Conservation (phyloP, 75 land plant genomes). For the Pinus taeda region DNA sequence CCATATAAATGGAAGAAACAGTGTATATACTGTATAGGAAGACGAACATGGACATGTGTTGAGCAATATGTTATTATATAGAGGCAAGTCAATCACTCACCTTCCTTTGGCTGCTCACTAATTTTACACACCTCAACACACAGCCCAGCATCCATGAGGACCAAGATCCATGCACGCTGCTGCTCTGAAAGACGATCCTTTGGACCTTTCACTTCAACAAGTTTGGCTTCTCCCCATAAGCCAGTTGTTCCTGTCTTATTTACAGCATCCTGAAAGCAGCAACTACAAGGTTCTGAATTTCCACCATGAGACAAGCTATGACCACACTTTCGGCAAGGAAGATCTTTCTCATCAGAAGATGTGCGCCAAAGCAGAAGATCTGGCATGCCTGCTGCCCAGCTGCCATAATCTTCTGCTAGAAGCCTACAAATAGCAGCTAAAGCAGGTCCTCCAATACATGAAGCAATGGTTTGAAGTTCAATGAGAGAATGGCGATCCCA, state of each 20-base stretch:
- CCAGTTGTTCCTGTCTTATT: not conserved
- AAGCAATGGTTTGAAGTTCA: slow-evolving; percentile 68
- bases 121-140: slow-evolving; percentile 79
- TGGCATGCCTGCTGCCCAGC: slow-evolving; percentile 91
- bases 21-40: not conserved
- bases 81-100: not conserved
- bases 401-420: slow-evolving; percentile 74
- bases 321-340: not conserved
- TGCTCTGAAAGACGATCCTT: slow-evolving; percentile 89
- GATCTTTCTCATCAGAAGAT: slow-evolving; percentile 13
- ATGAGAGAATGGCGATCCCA: slow-evolving; percentile 67
- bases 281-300: slow-evolving; percentile 4
- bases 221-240: slow-evolving; percentile 70
- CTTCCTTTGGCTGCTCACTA: slow-evolving; percentile 13
- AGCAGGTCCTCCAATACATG: slow-evolving; percentile 66
- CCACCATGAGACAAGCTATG: slow-evolving; percentile 12
- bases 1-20: not conserved
- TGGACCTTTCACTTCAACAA: slow-evolving; percentile 96
- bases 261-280: not conserved
- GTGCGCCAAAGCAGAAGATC: slow-evolving; percentile 85
- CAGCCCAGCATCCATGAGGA: slow-evolving; percentile 76
- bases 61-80: slow-evolving; percentile 1
- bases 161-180: slow-evolving; percentile 81
- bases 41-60: not conserved
- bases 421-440: slow-evolving; percentile 70